phyloP scores from a whole-genome alignment of 345 rosid genomes.

The Ceriops zippeliana region DNA sequence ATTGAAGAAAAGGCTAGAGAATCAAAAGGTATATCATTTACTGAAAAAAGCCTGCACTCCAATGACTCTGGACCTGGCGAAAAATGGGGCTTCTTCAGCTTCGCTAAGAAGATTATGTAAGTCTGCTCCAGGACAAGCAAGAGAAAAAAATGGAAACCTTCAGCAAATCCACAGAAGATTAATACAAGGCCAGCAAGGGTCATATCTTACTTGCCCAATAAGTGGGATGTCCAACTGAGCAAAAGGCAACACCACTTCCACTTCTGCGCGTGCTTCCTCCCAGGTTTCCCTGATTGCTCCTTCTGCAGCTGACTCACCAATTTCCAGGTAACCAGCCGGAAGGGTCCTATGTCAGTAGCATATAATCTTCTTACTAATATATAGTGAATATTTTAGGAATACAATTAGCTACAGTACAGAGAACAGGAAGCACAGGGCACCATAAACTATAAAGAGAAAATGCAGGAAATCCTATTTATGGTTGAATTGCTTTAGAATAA shows the following conservation, averaged over 20 bases:
- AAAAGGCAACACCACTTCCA: constrained; percentile 85
- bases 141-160: constrained; percentile 4
- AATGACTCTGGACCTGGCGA: constrained; percentile 92
- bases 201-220: constrained; percentile 68
- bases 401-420: not conserved
- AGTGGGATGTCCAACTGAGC: constrained; percentile 91
- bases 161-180: constrained; percentile 11
- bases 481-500: not conserved
- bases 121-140: constrained; percentile 58
- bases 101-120: constrained; percentile 84
- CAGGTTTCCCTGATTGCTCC: constrained; percentile 94
- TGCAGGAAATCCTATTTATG: not conserved
- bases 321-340: constrained; percentile 97
- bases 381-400: constrained; percentile 3
- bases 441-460: not conserved
- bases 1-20: constrained; percentile 94
- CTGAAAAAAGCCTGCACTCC: constrained; percentile 74
- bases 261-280: constrained; percentile 96
- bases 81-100: constrained; percentile 70
- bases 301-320: constrained; percentile 93
- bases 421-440: constrained; percentile 10
- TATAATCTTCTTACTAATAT: constrained; percentile 11
- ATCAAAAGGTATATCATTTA: constrained; percentile 84
- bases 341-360: constrained; percentile 66
- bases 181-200: constrained; percentile 8